Base-by-base conservation (phyloP, 345 rosid species). In the Ceriops decandra region DNA sequence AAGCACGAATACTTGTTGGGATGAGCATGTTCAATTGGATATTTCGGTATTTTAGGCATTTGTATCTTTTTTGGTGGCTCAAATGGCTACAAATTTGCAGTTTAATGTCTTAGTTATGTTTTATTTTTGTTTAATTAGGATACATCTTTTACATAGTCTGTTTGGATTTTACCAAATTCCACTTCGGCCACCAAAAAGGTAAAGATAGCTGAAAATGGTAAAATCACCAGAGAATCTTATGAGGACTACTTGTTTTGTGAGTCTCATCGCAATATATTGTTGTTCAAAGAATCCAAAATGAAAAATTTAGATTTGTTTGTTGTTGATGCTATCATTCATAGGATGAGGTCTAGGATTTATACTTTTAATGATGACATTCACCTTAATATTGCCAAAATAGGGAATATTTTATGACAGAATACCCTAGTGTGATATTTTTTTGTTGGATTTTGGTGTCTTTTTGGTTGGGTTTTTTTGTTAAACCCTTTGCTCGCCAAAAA, bases 261-360 rank as follows among this genome's bases (percentile, higher is more conserved):
- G 46, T 30, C n/a, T 35, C 22, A 24, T 32, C 46, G 51, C 28
- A 24, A 36, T 19, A 11, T 27, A 17, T 57, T n/a, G 10, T 22
- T n/a, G n/a, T 68, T 46, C 53, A 58, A 46, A 42, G 28, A 36
- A 68, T 58, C 63, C 26, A 68, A 46, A 63, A 17, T 32, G 28
- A 31, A 49, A 49, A 19, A 13, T 58, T 28, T 57, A 6, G 19
- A 42, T 58, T 32, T 42, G 46, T 30, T 31, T n/a, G 20, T 42
- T 42, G 49, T 49, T 26, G 6, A 16, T 5, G 6, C 32, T 64
- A 51, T 21, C 22, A 30, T 15, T 19, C 16, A 20, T 27, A 5
- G 31, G 10, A 35, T 32, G 52, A 60, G 24, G 6, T 35, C 26
- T 52, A 17, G 61, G 60, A 26, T 49, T 27, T 19, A 31, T 2